phyloP scores from a whole-genome alignment of 169 alveolate genomes.

The Eimeria tenella region DNA sequence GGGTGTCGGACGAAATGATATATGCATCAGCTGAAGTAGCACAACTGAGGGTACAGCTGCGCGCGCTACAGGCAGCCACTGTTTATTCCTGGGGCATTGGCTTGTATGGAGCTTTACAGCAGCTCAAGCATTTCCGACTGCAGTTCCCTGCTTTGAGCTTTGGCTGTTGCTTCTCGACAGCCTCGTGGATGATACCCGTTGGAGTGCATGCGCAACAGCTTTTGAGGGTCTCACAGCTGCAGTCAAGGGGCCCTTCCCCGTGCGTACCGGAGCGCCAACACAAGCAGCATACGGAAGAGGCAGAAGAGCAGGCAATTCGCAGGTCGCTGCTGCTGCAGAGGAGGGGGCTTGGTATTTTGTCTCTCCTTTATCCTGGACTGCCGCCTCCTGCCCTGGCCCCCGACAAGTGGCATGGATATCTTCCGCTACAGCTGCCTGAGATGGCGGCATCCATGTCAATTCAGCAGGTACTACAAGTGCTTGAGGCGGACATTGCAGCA shows the following conservation, averaged over 20 bases:
- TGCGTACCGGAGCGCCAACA: background rate
- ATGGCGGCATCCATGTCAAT: slow-evolving; percentile 37
- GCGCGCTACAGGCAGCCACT: slow-evolving; percentile 13
- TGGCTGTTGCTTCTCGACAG: slow-evolving; percentile 76
- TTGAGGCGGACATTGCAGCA: slow-evolving; percentile 55
- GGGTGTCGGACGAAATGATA: slow-evolving; percentile 41
- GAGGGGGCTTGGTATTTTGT: slow-evolving; percentile 28
- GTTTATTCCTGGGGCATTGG: slow-evolving; percentile 51
- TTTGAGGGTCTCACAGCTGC: slow-evolving; percentile 52
- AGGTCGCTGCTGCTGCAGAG: slow-evolving; percentile 58
- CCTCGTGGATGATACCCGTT: slow-evolving; percentile 27
- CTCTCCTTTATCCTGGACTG: slow-evolving; percentile 22
- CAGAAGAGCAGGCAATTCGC: slow-evolving; percentile 9
- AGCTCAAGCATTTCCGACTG: slow-evolving; percentile 50
- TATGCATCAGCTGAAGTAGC: slow-evolving; percentile 46
- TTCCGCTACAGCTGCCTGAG: slow-evolving; percentile 66
- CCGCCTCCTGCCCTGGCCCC: slow-evolving; percentile 62
- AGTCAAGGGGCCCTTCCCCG: slow-evolving; percentile 8
- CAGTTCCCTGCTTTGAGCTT: slow-evolving; percentile 68
- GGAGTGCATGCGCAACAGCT: slow-evolving; percentile 69
- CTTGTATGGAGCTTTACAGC: slow-evolving; percentile 39
- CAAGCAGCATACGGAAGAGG: background rate
- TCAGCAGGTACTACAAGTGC: slow-evolving; percentile 41
- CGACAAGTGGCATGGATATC: slow-evolving; percentile 23
- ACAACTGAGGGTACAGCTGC: slow-evolving; percentile 27